These are phyloP conservation scores for Moricandia moricandioides DNA, from an alignment of 345 rosid genomes.

Conservation along the genomic window DNA sequence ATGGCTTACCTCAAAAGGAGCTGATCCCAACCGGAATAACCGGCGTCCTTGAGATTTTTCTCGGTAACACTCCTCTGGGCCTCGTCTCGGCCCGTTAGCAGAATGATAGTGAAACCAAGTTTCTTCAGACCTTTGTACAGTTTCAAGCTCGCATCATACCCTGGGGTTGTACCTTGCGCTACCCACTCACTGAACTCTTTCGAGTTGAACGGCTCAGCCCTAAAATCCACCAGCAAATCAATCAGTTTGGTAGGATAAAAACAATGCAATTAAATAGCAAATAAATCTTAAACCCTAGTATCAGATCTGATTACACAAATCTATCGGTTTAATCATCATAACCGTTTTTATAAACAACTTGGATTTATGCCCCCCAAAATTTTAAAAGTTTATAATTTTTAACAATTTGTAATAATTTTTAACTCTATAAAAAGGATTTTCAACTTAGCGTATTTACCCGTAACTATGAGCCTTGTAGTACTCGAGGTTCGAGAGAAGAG, in stretches of 20 bases:
- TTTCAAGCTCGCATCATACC: conserved; percentile 55
- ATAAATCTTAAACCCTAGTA: neutral
- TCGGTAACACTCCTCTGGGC: conserved; percentile 52
- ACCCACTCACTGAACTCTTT: conserved; percentile 53
- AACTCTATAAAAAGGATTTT: neutral
- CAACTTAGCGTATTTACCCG: conserved; percentile 45
- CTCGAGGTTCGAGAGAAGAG: conserved; percentile 65
- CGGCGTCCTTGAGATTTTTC: conserved; percentile 48
- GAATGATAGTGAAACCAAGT: conserved; percentile 57
- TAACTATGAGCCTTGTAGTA: conserved; percentile 57
- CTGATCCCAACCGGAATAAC: conserved; percentile 63
- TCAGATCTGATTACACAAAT: neutral
- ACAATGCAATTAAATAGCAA: neutral
- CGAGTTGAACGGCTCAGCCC: conserved; percentile 55
- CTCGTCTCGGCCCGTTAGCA: conserved; percentile 70
- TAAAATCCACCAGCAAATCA: conserved; percentile 27
- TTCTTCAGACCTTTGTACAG: conserved; percentile 58
- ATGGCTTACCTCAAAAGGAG: conserved; percentile 68
- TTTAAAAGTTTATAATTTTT: too few relatives aligned
- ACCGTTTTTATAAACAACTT: neutral
- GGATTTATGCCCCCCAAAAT: neutral
- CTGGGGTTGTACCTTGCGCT: conserved; percentile 55
- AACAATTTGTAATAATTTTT: neutral
- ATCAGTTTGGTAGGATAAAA: neutral
- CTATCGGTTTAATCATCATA: neutral